Conservation (phyloP, 139 green algal genomes). For the Chlorella sp. region DNA sequence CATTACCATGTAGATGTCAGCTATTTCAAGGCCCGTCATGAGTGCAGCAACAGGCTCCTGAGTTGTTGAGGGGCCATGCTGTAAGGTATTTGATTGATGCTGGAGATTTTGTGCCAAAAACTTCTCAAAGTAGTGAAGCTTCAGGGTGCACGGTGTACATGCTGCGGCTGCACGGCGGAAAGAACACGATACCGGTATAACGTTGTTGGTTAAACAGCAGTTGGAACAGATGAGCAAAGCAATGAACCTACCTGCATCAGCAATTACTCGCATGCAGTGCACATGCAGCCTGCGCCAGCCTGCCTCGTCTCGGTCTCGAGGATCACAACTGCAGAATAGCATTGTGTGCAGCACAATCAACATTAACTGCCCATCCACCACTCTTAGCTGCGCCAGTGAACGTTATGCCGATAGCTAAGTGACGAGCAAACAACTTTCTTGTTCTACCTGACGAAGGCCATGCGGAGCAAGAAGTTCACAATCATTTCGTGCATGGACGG, state of each 20-base stretch:
- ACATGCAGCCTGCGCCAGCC: conserved; percentile 62
- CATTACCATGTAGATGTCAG: conserved; percentile 30
- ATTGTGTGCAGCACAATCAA: neutral
- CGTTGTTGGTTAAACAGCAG: too few relatives aligned
- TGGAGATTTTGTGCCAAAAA: conserved; percentile 57
- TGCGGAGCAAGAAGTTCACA: conserved; percentile 92
- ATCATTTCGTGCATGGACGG: conserved; percentile 83
- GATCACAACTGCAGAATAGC: conserved; percentile 31
- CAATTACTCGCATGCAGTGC: conserved; percentile 48
- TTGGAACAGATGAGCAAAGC: too few relatives aligned
- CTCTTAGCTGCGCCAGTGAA: too few relatives aligned
- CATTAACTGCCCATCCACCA: too few relatives aligned
- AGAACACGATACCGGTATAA: too few relatives aligned
- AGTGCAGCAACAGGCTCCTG: conserved; percentile 59
- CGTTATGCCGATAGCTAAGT: too few relatives aligned
- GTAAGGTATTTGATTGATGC: conserved; percentile 32
- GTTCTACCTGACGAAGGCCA: conserved; percentile 83
- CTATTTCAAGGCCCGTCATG: conserved; percentile 48
- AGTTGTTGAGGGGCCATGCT: neutral
- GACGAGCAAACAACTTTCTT: too few relatives aligned
- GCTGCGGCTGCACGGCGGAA: neutral
- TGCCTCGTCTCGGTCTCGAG: conserved; percentile 56
- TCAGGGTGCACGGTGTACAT: conserved; percentile 53
- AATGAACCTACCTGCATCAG: conserved; percentile 27
- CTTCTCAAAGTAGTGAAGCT: conserved; percentile 85